phyloP scores from a whole-genome alignment of 768 basidiomycete species.

The Termitomyces sp. region DNA sequence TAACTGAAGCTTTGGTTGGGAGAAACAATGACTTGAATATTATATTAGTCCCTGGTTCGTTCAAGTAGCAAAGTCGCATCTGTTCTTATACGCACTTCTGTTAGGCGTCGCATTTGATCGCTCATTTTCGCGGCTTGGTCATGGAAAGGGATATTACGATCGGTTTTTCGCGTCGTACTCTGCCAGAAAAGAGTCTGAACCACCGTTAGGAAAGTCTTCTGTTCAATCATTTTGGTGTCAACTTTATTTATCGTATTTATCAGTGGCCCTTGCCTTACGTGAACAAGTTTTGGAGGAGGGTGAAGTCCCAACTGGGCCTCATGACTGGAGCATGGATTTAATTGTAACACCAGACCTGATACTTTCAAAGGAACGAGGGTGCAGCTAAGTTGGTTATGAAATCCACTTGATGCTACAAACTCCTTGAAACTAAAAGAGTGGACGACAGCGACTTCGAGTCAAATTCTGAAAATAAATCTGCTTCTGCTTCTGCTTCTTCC shows the following conservation, averaged over 20 bases:
- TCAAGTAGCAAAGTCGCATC: neutral
- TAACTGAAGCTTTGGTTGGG: conserved; percentile 29
- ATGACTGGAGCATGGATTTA: conserved; percentile 62
- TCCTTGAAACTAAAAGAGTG: neutral
- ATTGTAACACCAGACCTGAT: conserved; percentile 42
- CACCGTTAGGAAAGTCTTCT: conserved; percentile 49
- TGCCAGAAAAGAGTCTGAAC: conserved; percentile 34
- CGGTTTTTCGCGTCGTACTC: conserved; percentile 58
- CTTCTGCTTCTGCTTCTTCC: conserved; percentile 25
- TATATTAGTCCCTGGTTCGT: conserved; percentile 62
- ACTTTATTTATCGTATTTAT: conserved; percentile 5
- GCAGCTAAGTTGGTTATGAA: conserved; percentile 1
- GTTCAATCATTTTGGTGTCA: neutral
- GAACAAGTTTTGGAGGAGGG: conserved; percentile 55
- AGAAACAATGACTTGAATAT: conserved; percentile 46
- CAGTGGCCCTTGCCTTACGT: conserved; percentile 61
- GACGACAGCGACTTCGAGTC: neutral
- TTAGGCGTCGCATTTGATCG: conserved; percentile 73
- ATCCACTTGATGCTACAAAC: neutral
- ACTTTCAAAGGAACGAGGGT: conserved; percentile 8
- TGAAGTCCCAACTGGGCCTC: conserved; percentile 45
- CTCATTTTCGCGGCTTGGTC: conserved; percentile 64
- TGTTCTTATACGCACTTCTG: neutral
- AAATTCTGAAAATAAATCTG: neutral
- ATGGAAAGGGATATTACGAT: conserved; percentile 85